Evolutionary conservation across 2,329 filamentous ascomycete genomes (phyloP).

Genomic region (Sporothrix variecibatus): DNA sequence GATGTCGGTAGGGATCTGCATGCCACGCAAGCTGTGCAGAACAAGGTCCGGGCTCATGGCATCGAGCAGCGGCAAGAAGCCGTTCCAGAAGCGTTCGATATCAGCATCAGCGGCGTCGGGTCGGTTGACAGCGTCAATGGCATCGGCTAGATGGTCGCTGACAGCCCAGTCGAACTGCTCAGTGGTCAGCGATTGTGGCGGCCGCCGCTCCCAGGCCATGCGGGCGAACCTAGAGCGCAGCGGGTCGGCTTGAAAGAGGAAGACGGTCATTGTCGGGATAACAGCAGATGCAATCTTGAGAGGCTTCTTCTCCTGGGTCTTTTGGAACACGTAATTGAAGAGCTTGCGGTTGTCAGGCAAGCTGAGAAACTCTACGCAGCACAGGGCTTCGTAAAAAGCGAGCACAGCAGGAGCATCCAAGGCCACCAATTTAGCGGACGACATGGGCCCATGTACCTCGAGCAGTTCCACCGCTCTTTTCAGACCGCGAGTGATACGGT

Average conservation of each 20-base stretch:
- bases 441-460: conserved; percentile 49
- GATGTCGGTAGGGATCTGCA: conserved; percentile 75
- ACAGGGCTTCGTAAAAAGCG: conserved; percentile 84
- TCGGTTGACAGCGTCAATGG: conserved; percentile 65
- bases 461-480: conserved; percentile 53
- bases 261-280: conserved; percentile 79
- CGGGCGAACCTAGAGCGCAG: conserved; percentile 67
- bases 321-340: conserved; percentile 81
- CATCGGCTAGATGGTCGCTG: conserved; percentile 68
- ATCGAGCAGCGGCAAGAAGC: conserved; percentile 71
- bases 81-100: conserved; percentile 78
- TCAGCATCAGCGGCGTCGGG: conserved; percentile 42
- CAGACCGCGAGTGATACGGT: conserved; percentile 43
- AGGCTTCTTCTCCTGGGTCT: conserved; percentile 76
- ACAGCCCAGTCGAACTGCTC: conserved; percentile 88
- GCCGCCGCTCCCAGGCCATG: conserved; percentile 67
- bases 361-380: conserved; percentile 75
- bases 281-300: conserved; percentile 72
- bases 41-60: conserved; percentile 74
- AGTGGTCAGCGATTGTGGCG: conserved; percentile 61
- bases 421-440: conserved; percentile 49
- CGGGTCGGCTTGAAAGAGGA: conserved; percentile 74
- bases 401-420: conserved; percentile 65
- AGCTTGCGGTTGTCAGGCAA: conserved; percentile 53
- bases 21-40: conserved; percentile 72